Percentiles rank a stretch among this genome's conserved stretches.
These are phyloP conservation scores for Saprolegnia diclina DNA, from an alignment of 352 stramenopile species.

Conservation along the genomic window DNA sequence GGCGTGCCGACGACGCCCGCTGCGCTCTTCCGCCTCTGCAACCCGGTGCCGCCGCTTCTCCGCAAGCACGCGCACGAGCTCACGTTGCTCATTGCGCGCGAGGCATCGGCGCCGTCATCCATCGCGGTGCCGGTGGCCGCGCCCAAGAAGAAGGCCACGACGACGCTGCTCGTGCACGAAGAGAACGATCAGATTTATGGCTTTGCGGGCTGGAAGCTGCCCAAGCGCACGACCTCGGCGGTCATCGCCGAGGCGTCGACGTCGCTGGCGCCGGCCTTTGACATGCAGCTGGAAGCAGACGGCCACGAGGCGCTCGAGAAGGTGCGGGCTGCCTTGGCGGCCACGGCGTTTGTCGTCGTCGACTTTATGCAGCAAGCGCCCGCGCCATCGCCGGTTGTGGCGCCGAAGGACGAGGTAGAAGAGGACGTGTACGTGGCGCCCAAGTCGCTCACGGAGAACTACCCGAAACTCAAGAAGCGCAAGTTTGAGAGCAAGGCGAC, in stretches of 20 bases:
- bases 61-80: slow-evolving; percentile 71
- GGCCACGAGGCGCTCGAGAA: slow-evolving; percentile 37
- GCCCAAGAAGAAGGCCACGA: not conserved
- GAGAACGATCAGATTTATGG: slow-evolving; percentile 41
- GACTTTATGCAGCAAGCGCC: not conserved
- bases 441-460: slow-evolving; percentile 70
- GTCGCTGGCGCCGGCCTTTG: slow-evolving; percentile 6
- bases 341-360: slow-evolving; percentile 25
- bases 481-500: slow-evolving; percentile 35
- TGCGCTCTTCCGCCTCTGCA: slow-evolving; percentile 63
- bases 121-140: slow-evolving; percentile 31
- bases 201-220: slow-evolving; percentile 52
- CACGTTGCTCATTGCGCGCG: slow-evolving; percentile 52
- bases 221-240: slow-evolving; percentile 47
- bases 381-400: slow-evolving; percentile 5
- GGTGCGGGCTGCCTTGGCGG: slow-evolving; percentile 30
- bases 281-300: slow-evolving; percentile 13
- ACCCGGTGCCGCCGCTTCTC: slow-evolving; percentile 70
- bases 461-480: slow-evolving; percentile 63
- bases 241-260: slow-evolving; percentile 19
- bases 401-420: slow-evolving; percentile 26
- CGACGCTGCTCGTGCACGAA: slow-evolving; percentile 26
- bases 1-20: slow-evolving; percentile 58
- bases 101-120: slow-evolving; percentile 42
- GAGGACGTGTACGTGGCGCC: slow-evolving; percentile 32